These are phyloP conservation scores for Trichoderma polysporum DNA, from an alignment of 2,329 filamentous ascomycete species.

Conservation along the genomic window DNA sequence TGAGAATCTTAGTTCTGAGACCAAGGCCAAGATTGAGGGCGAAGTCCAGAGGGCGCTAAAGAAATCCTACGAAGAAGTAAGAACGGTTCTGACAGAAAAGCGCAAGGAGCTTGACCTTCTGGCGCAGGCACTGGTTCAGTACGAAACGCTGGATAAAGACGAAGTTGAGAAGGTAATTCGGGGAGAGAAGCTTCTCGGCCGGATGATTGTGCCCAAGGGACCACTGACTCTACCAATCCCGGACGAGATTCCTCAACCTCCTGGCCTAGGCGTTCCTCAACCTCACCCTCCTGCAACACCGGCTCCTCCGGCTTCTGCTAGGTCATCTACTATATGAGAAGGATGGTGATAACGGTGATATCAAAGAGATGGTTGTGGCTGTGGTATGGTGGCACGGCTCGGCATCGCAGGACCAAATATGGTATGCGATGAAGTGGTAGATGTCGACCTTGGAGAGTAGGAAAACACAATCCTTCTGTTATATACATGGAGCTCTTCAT, in stretches of 20 bases:
- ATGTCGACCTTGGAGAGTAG: neutral
- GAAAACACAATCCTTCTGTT: neutral
- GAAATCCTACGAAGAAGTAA: constrained; percentile 74
- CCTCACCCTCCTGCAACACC: constrained; percentile 34
- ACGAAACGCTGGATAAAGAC: constrained; percentile 84
- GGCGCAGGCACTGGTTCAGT: constrained; percentile 86
- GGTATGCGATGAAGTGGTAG: neutral
- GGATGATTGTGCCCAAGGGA: constrained; percentile 56
- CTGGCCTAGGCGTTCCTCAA: constrained; percentile 37
- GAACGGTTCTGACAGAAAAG: constrained; percentile 68
- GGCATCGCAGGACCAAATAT: neutral
- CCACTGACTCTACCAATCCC: constrained; percentile 42
- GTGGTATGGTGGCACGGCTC: neutral
- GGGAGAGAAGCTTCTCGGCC: constrained; percentile 76
- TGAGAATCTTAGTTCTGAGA: constrained; percentile 77
- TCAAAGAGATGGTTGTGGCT: neutral
- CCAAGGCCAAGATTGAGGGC: constrained; percentile 79
- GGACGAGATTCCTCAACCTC: constrained; percentile 35
- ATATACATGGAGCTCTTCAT: neutral
- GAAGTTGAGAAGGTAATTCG: constrained; percentile 89
- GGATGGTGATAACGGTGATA: neutral
- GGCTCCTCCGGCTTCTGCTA: constrained; percentile 36
- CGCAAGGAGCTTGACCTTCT: constrained; percentile 84
- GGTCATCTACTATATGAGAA: constrained; percentile 1
- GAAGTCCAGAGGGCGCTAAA: constrained; percentile 86